Percentiles rank a stretch among this genome's conserved stretches.
phyloP scores from a whole-genome alignment of 2,329 filamentous ascomycete genomes.

The Fusarium sp. region DNA sequence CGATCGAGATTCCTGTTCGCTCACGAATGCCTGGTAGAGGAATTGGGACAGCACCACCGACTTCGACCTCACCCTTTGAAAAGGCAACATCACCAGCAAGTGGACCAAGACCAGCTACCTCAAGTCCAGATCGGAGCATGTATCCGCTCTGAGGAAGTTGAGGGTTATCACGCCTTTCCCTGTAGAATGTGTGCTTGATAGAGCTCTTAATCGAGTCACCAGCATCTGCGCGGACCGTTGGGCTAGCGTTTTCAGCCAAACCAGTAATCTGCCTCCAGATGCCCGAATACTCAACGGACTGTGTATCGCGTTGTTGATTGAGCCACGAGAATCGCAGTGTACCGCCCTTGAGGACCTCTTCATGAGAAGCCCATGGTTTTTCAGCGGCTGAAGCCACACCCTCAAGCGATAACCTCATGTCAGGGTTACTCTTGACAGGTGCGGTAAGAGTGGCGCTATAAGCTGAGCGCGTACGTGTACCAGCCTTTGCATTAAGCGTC shows the following conservation, averaged over 20 bases:
- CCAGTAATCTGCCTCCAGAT: conserved; percentile 91
- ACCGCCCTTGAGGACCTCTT: conserved; percentile 85
- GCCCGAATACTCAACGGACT: conserved; percentile 83
- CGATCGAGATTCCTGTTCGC: conserved; percentile 83
- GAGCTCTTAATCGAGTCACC: conserved; percentile 93
- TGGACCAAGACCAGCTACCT: conserved; percentile 88
- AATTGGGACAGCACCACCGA: conserved; percentile 80
- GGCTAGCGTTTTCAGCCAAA: conserved; percentile 79
- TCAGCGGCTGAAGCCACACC: conserved; percentile 85
- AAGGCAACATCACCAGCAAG: conserved; percentile 93
- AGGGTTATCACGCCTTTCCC: conserved; percentile 85
- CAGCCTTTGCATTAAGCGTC: conserved; percentile 86
- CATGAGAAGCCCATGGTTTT: conserved; percentile 94
- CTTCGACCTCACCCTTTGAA: conserved; percentile 89
- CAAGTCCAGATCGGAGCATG: conserved; percentile 79
- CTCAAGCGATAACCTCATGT: conserved; percentile 82
- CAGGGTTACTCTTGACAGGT: conserved; percentile 85
- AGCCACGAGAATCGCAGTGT: conserved; percentile 82
- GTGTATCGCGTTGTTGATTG: conserved; percentile 71
- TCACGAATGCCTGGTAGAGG: conserved; percentile 75
- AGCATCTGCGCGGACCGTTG: conserved; percentile 84
- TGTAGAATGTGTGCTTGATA: conserved; percentile 81
- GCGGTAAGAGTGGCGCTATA: conserved; percentile 89
- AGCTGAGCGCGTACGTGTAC: conserved; percentile 89
- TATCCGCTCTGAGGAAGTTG: conserved; percentile 87